Conservation (phyloP, 148 eudicot genomes). For the Polygonum aviculare region DNA sequence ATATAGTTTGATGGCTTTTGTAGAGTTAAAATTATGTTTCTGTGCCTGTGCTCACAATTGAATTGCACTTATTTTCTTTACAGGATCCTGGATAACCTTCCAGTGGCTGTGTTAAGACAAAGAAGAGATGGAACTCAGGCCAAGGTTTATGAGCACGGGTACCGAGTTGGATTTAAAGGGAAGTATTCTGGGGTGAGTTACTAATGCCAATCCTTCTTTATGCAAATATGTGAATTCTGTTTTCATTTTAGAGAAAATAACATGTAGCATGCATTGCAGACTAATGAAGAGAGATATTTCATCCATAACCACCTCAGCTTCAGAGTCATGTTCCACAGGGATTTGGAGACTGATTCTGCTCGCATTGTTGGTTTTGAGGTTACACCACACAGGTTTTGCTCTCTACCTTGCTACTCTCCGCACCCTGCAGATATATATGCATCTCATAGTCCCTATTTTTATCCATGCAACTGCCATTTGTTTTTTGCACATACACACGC, state of each 20-base stretch:
- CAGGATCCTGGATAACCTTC: slow-evolving; percentile 52
- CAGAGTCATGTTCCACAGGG: slow-evolving; percentile 49
- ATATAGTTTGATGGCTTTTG: neutral
- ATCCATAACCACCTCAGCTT: slow-evolving; percentile 41
- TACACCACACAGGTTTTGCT: slow-evolving; percentile 31
- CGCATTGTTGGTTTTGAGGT: slow-evolving; percentile 54
- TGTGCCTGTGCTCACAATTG: neutral
- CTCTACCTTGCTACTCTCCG: neutral
- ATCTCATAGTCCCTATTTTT: neutral
- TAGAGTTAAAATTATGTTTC: neutral
- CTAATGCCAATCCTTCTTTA: neutral
- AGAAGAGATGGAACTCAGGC: slow-evolving; percentile 29
- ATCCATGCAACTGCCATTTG: neutral
- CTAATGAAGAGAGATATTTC: slow-evolving; percentile 35
- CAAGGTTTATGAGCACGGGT: slow-evolving; percentile 45
- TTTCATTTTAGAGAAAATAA: neutral
- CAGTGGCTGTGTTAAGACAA: slow-evolving; percentile 37
- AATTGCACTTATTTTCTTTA: neutral
- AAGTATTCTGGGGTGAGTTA: slow-evolving; percentile 36
- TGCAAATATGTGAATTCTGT: neutral
- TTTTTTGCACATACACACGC: neutral
- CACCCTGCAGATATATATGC: neutral
- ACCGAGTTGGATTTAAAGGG: slow-evolving; percentile 39
- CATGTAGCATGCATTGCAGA: slow-evolving; percentile 21
- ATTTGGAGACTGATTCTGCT: slow-evolving; percentile 33